phyloP scores from a whole-genome alignment of 176 grass and related monocot species.

The Oropetium thomaeum region DNA sequence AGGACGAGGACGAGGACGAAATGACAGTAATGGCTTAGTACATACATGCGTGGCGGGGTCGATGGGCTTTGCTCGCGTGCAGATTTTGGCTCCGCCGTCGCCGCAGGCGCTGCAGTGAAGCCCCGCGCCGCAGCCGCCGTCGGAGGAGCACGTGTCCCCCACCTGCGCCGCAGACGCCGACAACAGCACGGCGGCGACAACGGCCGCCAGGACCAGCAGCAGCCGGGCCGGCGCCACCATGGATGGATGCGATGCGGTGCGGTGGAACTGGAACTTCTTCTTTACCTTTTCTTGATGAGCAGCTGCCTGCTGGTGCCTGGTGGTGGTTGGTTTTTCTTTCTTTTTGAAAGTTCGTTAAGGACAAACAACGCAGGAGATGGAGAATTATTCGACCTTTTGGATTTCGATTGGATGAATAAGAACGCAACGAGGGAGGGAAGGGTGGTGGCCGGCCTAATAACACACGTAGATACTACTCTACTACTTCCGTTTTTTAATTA shows the following conservation, averaged over 20 bases:
- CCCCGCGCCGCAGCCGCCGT: slow-evolving; percentile 51
- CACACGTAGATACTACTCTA: no score
- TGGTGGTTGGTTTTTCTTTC: neutral
- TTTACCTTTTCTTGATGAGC: neutral
- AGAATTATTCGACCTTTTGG: no score
- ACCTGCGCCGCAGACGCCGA: slow-evolving; percentile 10
- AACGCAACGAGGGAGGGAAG: no score
- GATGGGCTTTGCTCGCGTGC: slow-evolving; percentile 48
- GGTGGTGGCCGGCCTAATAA: no score
- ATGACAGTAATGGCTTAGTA: no score
- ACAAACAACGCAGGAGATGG: no score
- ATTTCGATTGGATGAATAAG: no score
- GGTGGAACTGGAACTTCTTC: no score
- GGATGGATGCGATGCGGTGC: neutral
- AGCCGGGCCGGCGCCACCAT: neutral
- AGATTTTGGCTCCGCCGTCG: slow-evolving; percentile 35
- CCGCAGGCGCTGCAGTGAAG: slow-evolving; percentile 68
- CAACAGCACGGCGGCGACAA: neutral
- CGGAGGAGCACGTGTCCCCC: slow-evolving; percentile 51
- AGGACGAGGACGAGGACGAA: neutral
- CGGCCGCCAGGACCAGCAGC: neutral
- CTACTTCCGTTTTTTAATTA: no score
- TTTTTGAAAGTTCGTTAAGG: no score
- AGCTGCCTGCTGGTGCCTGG: neutral
- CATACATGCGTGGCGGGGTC: slow-evolving; percentile 54